Conservation (phyloP, 2,329 filamentous ascomycete species). For the Penicillium sp. region DNA sequence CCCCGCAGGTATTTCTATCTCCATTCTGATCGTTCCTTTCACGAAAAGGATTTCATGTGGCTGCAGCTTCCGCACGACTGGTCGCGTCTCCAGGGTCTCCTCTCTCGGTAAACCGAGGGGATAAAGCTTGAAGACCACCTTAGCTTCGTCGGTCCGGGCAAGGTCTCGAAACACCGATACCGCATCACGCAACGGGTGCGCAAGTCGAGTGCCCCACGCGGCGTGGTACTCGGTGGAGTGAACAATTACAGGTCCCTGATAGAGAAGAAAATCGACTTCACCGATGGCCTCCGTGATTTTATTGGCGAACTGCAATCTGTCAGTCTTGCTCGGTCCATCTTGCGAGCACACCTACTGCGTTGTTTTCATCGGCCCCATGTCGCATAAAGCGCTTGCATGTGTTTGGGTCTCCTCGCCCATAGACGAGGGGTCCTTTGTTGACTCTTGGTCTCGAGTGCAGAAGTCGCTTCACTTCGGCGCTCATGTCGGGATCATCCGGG, state of each 20-base stretch:
- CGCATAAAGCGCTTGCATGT: too few relatives aligned
- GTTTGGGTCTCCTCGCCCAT: too few relatives aligned
- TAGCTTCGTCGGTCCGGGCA: background rate
- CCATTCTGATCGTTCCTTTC: conserved; percentile 8
- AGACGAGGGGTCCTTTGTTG: too few relatives aligned
- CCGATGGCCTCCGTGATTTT: conserved; percentile 10
- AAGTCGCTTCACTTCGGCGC: too few relatives aligned
- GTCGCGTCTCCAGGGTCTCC: background rate
- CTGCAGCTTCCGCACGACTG: background rate
- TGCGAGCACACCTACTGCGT: too few relatives aligned
- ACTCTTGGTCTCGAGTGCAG: too few relatives aligned
- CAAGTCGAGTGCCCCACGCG: conserved; percentile 1
- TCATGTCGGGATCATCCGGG: too few relatives aligned
- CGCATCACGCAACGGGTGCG: background rate
- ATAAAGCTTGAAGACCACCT: conserved; percentile 8
- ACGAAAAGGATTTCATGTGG: conserved; percentile 9
- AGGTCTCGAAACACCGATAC: conserved; percentile 11
- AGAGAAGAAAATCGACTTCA: background rate
- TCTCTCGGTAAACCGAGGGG: conserved; percentile 3
- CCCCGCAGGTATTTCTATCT: conserved; percentile 1
- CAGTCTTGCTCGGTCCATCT: background rate
- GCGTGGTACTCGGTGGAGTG: background rate
- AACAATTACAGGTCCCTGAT: background rate
- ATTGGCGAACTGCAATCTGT: conserved; percentile 3
- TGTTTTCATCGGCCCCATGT: too few relatives aligned